phyloP scores from a whole-genome alignment of 1,284 basidiomycete species.

The Ceratobasidium sp. region DNA sequence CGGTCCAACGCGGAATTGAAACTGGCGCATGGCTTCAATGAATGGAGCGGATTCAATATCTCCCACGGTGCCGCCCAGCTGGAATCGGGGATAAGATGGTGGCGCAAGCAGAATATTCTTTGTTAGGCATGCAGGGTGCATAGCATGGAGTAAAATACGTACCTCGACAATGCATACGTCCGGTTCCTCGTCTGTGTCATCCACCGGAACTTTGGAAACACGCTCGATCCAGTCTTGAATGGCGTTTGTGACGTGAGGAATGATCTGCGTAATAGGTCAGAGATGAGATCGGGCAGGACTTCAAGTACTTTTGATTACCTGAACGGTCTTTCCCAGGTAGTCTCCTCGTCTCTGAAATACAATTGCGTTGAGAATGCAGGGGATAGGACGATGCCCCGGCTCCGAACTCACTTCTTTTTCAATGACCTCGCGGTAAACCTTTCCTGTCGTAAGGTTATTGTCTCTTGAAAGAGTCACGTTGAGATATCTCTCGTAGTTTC shows the following conservation, averaged over 20 bases:
- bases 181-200: slow-evolving; percentile 92
- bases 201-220: slow-evolving; percentile 92
- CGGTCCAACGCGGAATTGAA: slow-evolving; percentile 97
- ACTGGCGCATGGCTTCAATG: slow-evolving; percentile 98
- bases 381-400: slow-evolving; percentile 2
- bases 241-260: slow-evolving; percentile 95
- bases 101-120: background rate
- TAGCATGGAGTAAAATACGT: slow-evolving; percentile 55
- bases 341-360: slow-evolving; percentile 93
- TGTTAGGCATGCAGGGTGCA: too few species aligned
- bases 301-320: slow-evolving; percentile 59
- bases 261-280: slow-evolving; percentile 69
- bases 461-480: slow-evolving; percentile 93
- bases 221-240: slow-evolving; percentile 99
- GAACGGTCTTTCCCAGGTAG: slow-evolving; percentile 97
- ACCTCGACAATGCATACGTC: slow-evolving; percentile 98
- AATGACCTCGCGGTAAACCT: slow-evolving; percentile 97
- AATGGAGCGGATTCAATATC: slow-evolving; percentile 98
- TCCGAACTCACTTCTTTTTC: slow-evolving; percentile 85
- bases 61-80: slow-evolving; percentile 96
- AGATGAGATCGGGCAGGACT: background rate
- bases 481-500: slow-evolving; percentile 98
- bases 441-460: slow-evolving; percentile 99
- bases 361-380: slow-evolving; percentile 12
- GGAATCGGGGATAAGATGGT: background rate